Conservation (phyloP, 2,329 filamentous ascomycete species). For the Orbilia javanica region DNA sequence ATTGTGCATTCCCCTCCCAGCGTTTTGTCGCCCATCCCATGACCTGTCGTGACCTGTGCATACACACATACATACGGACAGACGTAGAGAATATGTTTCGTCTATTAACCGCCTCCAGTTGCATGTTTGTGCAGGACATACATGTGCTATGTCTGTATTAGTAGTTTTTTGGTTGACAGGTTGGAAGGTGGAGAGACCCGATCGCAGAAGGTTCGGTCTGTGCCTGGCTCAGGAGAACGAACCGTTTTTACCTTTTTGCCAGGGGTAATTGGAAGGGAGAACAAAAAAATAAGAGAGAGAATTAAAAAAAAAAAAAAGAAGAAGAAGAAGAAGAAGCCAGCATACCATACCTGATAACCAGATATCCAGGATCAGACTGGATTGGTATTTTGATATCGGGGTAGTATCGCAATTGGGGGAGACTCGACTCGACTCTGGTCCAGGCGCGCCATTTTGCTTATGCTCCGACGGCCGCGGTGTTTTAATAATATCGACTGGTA, state of each 20-base stretch:
- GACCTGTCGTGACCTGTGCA: not conserved
- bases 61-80: not conserved
- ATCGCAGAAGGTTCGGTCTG: conserved; percentile 6
- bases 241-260: not conserved
- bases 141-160: not conserved
- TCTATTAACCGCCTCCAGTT: conserved; percentile 12
- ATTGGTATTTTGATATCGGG: not conserved
- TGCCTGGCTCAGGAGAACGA: conserved; percentile 37
- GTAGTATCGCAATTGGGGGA: not conserved
- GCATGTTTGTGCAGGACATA: not conserved
- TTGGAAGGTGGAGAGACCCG: not conserved
- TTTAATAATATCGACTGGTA: conserved; percentile 5
- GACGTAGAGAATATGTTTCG: not conserved
- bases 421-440: not conserved
- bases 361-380: not conserved
- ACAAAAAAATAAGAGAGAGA: too few species aligned
- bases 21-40: not conserved
- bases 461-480: conserved; percentile 36
- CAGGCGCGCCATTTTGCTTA: conserved; percentile 17
- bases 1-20: not conserved
- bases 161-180: not conserved
- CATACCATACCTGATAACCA: not conserved
- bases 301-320: too few species aligned
- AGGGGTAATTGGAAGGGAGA: not conserved
- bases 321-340: too few species aligned